Base-by-base conservation (phyloP, 164 flowering plant species). In the Berberis vulgaris region DNA sequence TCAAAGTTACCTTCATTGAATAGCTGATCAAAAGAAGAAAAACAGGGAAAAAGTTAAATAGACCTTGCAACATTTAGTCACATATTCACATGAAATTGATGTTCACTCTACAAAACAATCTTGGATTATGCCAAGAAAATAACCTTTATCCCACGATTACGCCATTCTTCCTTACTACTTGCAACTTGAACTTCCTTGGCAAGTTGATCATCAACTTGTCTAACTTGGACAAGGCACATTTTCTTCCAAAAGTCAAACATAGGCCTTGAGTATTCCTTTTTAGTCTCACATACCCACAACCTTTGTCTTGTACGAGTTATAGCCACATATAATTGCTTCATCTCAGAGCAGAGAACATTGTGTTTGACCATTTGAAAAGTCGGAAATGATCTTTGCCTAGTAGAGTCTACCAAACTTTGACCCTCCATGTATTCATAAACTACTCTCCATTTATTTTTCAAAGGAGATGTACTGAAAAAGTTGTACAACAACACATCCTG, bases 1-100 rank as follows among this genome's bases (percentile, higher is more conserved):
- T 80, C 82, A 74, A 70, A 89, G 72, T 84, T 83, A 6, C 67
- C 49, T 67, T 87, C 88, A 60, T 64, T 69, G n/a, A 80, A 78
- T 3, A 89, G 73, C 96, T 89, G 83, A 7, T 26, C 10, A 43
- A 2, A 56, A 5, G 7, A 4, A 56, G 7, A 40, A 56, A 2
- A 12, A 4, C 44, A 60, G 41, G 45, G 1, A 47, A 49, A 4
- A 61, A 1, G 40, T 13, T 45, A 10, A 42, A 26, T 9, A 60
- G 6, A 10, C 50, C 5, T 4, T 26, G 42, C 52, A n/a, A 13
- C 26, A 26, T 26, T 26, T 26, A 26, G 26, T 26, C 26, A 26
- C 0, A 26, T 26, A 26, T 26, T 26, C 26, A 26, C 26, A 26
- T 26, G 26, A 26, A 26, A 26, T 26, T 26, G 26, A 26, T 26